Evolutionary conservation across 2,329 filamentous ascomycete species (phyloP).

Genomic region (Colletotrichum filicis): DNA sequence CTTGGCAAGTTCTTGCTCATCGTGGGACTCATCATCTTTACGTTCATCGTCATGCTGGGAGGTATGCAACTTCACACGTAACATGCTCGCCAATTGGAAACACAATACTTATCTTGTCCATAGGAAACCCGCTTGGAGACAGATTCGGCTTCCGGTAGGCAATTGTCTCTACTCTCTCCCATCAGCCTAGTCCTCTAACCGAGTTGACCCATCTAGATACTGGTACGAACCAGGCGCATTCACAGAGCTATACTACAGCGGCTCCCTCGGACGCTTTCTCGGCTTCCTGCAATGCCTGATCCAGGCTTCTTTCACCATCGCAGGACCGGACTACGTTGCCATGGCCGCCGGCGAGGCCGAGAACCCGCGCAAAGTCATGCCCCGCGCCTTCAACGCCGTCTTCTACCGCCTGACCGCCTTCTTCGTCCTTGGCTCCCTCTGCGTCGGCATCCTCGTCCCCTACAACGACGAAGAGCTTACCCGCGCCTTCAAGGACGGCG

Average conservation of each 20-base stretch:
- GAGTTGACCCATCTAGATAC: slow-evolving; percentile 51
- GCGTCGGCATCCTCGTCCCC: slow-evolving; percentile 77
- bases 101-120: too few species aligned
- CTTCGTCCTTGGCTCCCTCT: slow-evolving; percentile 79
- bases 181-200: neutral
- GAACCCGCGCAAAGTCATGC: slow-evolving; percentile 76
- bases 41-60: slow-evolving; percentile 85
- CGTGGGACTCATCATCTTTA: slow-evolving; percentile 77
- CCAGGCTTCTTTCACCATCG: slow-evolving; percentile 72
- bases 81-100: too few species aligned
- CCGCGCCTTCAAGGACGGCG: slow-evolving; percentile 66
- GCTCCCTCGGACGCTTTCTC: slow-evolving; percentile 75
- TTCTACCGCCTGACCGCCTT: slow-evolving; percentile 82
- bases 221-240: slow-evolving; percentile 78
- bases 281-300: slow-evolving; percentile 83
- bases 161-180: neutral
- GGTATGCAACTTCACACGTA: slow-evolving; percentile 44
- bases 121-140: slow-evolving; percentile 75
- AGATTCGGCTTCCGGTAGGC: slow-evolving; percentile 70
- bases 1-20: slow-evolving; percentile 79
- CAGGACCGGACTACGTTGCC: slow-evolving; percentile 62
- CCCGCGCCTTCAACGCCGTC: slow-evolving; percentile 80
- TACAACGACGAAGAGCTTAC: slow-evolving; percentile 73
- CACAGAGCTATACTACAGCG: slow-evolving; percentile 70
- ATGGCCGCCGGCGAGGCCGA: slow-evolving; percentile 75